phyloP scores from a whole-genome alignment of 495 filamentous ascomycete species.

The Acidomyces sp. region DNA sequence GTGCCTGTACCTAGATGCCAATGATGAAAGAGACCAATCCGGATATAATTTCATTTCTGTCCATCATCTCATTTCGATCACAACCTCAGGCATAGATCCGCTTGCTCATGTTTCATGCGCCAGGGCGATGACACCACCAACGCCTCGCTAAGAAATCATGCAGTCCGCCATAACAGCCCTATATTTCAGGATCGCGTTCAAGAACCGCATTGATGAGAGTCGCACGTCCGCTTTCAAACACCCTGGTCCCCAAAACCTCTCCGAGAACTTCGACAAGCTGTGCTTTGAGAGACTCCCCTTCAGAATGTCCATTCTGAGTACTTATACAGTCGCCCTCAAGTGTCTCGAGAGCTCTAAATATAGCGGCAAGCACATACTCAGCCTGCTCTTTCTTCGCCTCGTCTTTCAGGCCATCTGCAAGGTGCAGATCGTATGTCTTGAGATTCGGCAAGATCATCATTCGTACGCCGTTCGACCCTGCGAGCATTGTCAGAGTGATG shows the following conservation, averaged over 20 bases:
- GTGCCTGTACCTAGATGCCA: no score
- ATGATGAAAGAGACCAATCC: no score
- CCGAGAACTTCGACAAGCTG: slow-evolving; percentile 25
- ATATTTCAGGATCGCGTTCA: slow-evolving; percentile 17
- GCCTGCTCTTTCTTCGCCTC: slow-evolving; percentile 22
- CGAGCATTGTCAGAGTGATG: slow-evolving; percentile 58
- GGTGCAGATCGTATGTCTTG: slow-evolving; percentile 51
- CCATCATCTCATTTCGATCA: no score
- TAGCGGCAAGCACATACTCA: slow-evolving; percentile 24
- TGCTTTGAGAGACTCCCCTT: slow-evolving; percentile 19
- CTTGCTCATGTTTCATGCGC: no score
- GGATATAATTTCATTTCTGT: no score
- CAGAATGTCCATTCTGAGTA: slow-evolving; percentile 21
- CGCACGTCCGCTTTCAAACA: slow-evolving; percentile 20
- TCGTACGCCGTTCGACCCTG: slow-evolving; percentile 66
- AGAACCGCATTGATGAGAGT: slow-evolving; percentile 23
- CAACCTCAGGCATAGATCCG: no score
- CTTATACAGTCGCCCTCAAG: slow-evolving; percentile 19
- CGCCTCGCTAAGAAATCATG: no score
- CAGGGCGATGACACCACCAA: no score
- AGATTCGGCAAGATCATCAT: slow-evolving; percentile 70
- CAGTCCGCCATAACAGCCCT: no score
- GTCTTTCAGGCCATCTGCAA: slow-evolving; percentile 43
- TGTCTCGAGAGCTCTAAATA: slow-evolving; percentile 20
- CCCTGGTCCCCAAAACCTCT: slow-evolving; percentile 23